Conservation (phyloP, 2,329 filamentous ascomycete species). For the Aureobasidium zeae region DNA sequence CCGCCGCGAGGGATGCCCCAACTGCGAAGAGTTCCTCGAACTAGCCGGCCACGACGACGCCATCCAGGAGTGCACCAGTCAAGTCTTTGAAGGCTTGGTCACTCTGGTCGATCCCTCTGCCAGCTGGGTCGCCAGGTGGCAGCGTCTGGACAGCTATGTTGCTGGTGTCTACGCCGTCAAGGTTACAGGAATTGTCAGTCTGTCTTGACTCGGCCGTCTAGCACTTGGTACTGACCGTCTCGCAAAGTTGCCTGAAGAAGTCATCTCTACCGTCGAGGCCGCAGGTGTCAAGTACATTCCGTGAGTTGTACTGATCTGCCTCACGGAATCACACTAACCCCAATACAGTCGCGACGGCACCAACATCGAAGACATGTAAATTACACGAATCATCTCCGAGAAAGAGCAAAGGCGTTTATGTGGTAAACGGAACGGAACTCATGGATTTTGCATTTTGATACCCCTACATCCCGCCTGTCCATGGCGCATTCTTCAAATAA, state of each 20-base stretch:
- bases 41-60: constrained; percentile 66
- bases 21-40: constrained; percentile 88
- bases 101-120: constrained; percentile 69
- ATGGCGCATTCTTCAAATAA: background rate
- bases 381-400: constrained; percentile 10
- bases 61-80: constrained; percentile 87
- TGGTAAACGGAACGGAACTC: constrained; percentile 1
- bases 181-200: constrained; percentile 66
- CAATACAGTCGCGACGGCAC: constrained; percentile 14
- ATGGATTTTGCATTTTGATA: constrained; percentile 6
- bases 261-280: constrained; percentile 47
- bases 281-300: constrained; percentile 54
- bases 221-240: constrained; percentile 15
- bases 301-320: constrained; percentile 28
- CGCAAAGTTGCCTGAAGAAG: constrained; percentile 47
- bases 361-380: constrained; percentile 9
- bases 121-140: constrained; percentile 96
- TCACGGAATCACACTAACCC: background rate
- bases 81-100: constrained; percentile 90
- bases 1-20: constrained; percentile 79
- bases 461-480: background rate
- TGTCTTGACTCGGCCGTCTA: background rate
- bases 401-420: constrained; percentile 12
- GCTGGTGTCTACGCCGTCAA: constrained; percentile 89
- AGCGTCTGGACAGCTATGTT: constrained; percentile 80